phyloP scores from a whole-genome alignment of 345 rosid species.

The Salix arbutifolia region DNA sequence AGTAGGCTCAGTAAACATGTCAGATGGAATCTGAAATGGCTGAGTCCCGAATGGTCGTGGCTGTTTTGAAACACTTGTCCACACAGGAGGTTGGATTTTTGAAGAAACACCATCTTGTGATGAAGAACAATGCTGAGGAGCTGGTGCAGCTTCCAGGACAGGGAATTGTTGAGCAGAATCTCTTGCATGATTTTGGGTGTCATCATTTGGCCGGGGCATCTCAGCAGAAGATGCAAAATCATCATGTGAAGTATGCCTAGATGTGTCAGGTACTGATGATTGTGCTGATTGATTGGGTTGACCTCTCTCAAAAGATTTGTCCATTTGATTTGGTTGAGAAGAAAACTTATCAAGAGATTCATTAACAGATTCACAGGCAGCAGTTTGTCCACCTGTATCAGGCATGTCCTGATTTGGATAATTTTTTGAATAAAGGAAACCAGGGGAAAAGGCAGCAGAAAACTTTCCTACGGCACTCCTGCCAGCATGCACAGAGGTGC shows the following conservation, averaged over 20 bases:
- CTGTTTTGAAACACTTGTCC: conserved; percentile 39
- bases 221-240: conserved; percentile 37
- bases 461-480: conserved; percentile 26
- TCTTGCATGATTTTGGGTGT: conserved; percentile 29
- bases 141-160: conserved; percentile 40
- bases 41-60: conserved; percentile 39
- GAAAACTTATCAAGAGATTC: conserved; percentile 36
- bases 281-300: conserved; percentile 40
- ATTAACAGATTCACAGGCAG: conserved; percentile 27
- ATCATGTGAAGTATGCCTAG: conserved; percentile 19
- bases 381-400: conserved; percentile 34
- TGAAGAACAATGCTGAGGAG: conserved; percentile 39
- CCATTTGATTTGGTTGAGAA: conserved; percentile 34
- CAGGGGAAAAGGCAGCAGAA: conserved; percentile 31
- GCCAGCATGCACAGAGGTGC: conserved; percentile 34
- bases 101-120: conserved; percentile 37
- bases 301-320: conserved; percentile 39
- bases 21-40: conserved; percentile 30
- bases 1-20: conserved; percentile 31
- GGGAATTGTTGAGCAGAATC: conserved; percentile 44
- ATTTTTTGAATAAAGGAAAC: conserved; percentile 47
- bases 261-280: conserved; percentile 19
- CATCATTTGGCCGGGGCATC: conserved; percentile 24
- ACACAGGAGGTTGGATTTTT: conserved; percentile 33
- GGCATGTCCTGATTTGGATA: conserved; percentile 38